Percentiles rank a stretch among this genome's conserved stretches.
These are phyloP conservation scores for Neospora caninum DNA, from an alignment of 169 alveolate genomes.

Conservation along the genomic window DNA sequence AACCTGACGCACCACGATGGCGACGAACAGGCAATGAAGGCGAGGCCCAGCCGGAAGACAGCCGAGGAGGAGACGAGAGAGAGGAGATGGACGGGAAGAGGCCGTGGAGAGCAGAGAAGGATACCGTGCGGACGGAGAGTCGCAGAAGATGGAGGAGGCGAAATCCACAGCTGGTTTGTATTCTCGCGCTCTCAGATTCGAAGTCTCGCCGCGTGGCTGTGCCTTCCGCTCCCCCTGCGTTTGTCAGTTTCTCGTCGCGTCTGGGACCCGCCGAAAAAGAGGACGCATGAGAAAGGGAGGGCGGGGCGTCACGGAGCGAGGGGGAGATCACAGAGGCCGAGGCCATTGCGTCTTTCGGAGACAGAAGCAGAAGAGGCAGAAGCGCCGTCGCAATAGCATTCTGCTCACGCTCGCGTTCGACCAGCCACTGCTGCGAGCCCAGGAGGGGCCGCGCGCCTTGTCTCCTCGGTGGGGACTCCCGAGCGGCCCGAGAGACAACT, in stretches of 20 bases:
- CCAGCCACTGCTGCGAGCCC: neutral
- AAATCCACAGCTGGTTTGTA: neutral
- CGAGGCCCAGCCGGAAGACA: too few species aligned
- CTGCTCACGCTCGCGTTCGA: neutral
- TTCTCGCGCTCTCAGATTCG: neutral
- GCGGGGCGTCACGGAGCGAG: neutral
- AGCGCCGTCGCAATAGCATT: neutral
- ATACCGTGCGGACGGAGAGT: neutral
- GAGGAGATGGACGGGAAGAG: conserved; percentile 8
- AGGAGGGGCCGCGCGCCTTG: neutral
- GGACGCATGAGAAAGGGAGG: neutral
- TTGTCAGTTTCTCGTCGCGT: neutral
- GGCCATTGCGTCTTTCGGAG: neutral
- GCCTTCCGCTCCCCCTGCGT: neutral
- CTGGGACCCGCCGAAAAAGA: neutral
- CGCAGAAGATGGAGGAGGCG: conserved; percentile 12
- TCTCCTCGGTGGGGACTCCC: neutral
- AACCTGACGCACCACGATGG: too few species aligned
- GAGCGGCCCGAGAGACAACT: neutral
- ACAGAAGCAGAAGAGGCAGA: neutral
- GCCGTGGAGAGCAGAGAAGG: neutral
- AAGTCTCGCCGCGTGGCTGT: neutral
- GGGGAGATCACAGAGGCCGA: too few species aligned
- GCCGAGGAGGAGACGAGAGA: neutral
- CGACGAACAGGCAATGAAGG: too few species aligned